Percentiles rank a stretch among this genome's conserved stretches.
Evolutionary conservation across 2,329 filamentous ascomycete genomes (phyloP).

Genomic region (Fusarium anguioides): DNA sequence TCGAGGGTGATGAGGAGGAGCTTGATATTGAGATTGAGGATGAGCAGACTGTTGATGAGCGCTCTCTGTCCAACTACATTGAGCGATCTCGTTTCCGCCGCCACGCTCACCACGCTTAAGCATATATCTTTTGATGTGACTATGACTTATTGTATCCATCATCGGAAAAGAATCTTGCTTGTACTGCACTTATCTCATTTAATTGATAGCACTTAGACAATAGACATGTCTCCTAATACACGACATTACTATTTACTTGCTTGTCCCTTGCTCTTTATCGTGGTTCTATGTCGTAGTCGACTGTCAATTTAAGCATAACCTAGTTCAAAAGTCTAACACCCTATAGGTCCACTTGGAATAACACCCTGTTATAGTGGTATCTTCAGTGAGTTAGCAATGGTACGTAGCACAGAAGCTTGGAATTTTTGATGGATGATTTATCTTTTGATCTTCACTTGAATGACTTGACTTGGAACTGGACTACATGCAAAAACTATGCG

Average conservation of each 20-base stretch:
- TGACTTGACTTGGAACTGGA: neutral
- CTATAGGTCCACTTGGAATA: constrained; percentile 6
- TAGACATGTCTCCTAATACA: constrained; percentile 15
- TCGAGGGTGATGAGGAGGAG: constrained; percentile 13
- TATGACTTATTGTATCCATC: constrained; percentile 11
- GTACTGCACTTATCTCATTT: constrained; percentile 14
- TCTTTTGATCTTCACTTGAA: neutral
- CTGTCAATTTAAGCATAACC: constrained; percentile 5
- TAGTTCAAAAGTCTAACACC: neutral
- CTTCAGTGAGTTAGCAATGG: neutral
- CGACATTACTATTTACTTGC: neutral
- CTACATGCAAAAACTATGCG: neutral
- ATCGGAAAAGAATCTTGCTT: constrained; percentile 8
- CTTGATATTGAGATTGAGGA: neutral
- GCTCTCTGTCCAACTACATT: constrained; percentile 14
- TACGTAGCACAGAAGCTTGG: neutral
- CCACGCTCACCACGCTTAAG: constrained; percentile 7
- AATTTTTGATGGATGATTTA: neutral
- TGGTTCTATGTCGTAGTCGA: neutral
- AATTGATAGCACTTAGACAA: constrained; percentile 15
- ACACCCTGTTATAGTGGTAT: neutral
- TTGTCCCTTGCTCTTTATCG: neutral
- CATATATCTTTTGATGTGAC: constrained; percentile 12
- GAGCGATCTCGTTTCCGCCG: constrained; percentile 31
- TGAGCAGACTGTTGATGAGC: constrained; percentile 17